Conservation (phyloP, 2,329 filamentous ascomycete genomes). For the Sclerotinia trifoliorum region DNA sequence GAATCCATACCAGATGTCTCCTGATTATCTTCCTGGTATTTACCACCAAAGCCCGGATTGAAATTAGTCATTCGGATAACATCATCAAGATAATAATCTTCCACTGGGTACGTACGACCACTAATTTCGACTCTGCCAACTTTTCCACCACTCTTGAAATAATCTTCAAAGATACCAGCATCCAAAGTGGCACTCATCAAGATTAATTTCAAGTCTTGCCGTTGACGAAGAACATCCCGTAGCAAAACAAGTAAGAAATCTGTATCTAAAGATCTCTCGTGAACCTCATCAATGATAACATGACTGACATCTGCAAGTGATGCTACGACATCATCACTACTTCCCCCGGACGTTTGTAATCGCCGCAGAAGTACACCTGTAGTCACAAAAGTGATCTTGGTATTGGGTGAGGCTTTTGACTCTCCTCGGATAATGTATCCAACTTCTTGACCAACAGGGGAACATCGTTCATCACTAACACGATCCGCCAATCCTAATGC, state of each 20-base stretch:
- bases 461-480: slow-evolving; percentile 88
- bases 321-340: slow-evolving; percentile 73
- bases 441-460: slow-evolving; percentile 78
- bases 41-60: slow-evolving; percentile 45
- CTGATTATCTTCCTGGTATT: slow-evolving; percentile 44
- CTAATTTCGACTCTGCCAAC: slow-evolving; percentile 85
- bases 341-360: slow-evolving; percentile 84
- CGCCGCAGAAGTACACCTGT: slow-evolving; percentile 88
- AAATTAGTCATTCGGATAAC: slow-evolving; percentile 79
- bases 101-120: slow-evolving; percentile 84
- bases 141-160: slow-evolving; percentile 69
- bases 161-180: slow-evolving; percentile 77
- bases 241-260: slow-evolving; percentile 90
- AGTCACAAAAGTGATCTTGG: slow-evolving; percentile 92
- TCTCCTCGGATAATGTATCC: slow-evolving; percentile 92
- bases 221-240: slow-evolving; percentile 71
- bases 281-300: slow-evolving; percentile 93
- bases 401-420: slow-evolving; percentile 67
- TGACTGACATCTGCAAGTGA: slow-evolving; percentile 90
- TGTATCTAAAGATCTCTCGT: slow-evolving; percentile 91
- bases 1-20: slow-evolving; percentile 51
- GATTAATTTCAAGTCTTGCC: slow-evolving; percentile 81
- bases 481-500: slow-evolving; percentile 91
- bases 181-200: slow-evolving; percentile 97
- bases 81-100: slow-evolving; percentile 88